phyloP scores from a whole-genome alignment of 306 rosid genomes.

The Vigna radiata region DNA sequence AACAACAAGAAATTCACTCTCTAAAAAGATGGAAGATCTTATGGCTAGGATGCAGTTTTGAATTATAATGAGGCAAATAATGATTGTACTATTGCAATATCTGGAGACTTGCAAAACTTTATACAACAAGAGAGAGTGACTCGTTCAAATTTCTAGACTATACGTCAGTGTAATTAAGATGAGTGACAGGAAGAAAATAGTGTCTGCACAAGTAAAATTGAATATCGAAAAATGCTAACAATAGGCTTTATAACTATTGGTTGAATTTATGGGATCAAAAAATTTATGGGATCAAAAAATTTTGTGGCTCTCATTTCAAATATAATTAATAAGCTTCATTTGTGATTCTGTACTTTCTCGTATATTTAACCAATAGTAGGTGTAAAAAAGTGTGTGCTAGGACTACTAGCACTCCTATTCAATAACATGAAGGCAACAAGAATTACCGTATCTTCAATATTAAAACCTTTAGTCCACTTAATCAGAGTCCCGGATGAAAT shows the following conservation, averaged over 20 bases:
- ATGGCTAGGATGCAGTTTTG: neutral
- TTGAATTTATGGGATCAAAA: neutral
- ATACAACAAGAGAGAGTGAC: constrained; percentile 21
- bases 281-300: neutral
- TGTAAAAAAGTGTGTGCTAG: neutral
- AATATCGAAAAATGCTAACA: neutral
- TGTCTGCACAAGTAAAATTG: constrained; percentile 18
- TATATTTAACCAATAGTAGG: neutral
- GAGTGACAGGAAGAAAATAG: constrained; percentile 32
- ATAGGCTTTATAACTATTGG: neutral
- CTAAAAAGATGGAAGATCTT: constrained; percentile 14
- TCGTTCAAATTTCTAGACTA: constrained; percentile 20
- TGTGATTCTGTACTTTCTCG: neutral
- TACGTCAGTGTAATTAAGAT: constrained; percentile 25
- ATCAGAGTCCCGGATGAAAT: constrained; percentile 85
- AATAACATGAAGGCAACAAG: constrained; percentile 44
- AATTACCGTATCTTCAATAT: constrained; percentile 70
- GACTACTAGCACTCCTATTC: neutral
- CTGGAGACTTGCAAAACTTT: neutral
- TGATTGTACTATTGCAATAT: neutral
- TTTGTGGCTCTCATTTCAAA: neutral
- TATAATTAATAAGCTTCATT: neutral
- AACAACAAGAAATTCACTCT: constrained; percentile 21
- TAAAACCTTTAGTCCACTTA: constrained; percentile 97
- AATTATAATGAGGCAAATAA: constrained; percentile 24